Base-by-base conservation (phyloP, 371 early-diverging fungal species). In the Mortierella sp. region DNA sequence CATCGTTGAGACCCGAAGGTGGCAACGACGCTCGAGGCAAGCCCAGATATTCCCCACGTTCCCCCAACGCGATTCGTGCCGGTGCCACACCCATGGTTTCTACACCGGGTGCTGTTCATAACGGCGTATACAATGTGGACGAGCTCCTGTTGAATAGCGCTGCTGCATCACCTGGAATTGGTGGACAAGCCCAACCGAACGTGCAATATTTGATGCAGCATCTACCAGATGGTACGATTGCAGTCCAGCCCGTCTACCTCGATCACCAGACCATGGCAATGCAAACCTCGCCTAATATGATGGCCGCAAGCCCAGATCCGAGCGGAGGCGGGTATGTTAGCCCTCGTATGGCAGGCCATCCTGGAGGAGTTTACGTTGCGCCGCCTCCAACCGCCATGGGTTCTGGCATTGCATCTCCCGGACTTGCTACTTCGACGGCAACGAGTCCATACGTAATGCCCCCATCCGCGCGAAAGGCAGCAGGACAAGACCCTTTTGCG, bases 201-300 rank as follows among this genome's bases (percentile, higher is more conserved):
- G 69, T 74, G 13, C 76, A 74, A 51, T 74, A 74, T 39, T 38
- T 74, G 62, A 74, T 74, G 76, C 76, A 74, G n/a, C 76, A 74
- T 23, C 58, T 74, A 2, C 76, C 76, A 18, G 76, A 74, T 30
- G 76, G 76, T 2, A 74, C 76, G 1, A 74, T 74, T 50, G 76
- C 76, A 10, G 69, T 74, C 3, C 76, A 74, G 24, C 76, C 76
- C 41, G 76, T 74, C 21, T 74, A 74, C 23, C 43, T 74, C 13
- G 76, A 74, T 49, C 68, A 64, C 26, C 68, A 68, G 23, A 18
- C 68, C 2, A 13, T 72, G 10, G 4, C 39, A 3, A 61, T 61
- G 61, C 63, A 61, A 24, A 18, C 28, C 7, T 62, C 67, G 2
- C 68, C 68, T 43, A 58, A 54, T 38, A 60, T 65, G 52, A 30